Percentiles rank a stretch among this genome's conserved stretches.
Evolutionary conservation across 2,329 filamentous ascomycete species (phyloP).

Genomic region (Stromatinia cepivora): DNA sequence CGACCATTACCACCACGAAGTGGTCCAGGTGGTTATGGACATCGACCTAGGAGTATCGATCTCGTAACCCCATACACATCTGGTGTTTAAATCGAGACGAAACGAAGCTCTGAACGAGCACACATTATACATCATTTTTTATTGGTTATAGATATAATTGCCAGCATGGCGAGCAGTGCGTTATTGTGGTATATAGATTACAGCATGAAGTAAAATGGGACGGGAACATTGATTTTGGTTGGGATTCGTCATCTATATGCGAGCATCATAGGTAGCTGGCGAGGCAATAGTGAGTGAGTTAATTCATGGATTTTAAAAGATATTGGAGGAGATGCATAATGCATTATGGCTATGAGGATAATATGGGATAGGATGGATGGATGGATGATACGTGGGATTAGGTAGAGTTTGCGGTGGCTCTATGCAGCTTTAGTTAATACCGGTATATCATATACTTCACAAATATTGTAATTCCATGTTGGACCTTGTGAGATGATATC

Average conservation of each 20-base stretch:
- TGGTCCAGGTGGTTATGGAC: constrained; percentile 52
- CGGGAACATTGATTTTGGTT: neutral
- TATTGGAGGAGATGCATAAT: constrained; percentile 4
- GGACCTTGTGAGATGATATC: neutral
- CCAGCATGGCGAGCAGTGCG: constrained; percentile 2
- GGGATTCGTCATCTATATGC: neutral
- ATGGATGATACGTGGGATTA: neutral
- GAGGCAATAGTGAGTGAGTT: neutral
- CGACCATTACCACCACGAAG: constrained; percentile 57
- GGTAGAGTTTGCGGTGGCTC: neutral
- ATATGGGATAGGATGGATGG: neutral
- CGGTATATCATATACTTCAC: neutral
- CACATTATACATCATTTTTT: neutral
- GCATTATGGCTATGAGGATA: neutral
- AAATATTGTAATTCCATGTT: too few species aligned
- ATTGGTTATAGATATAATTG: constrained; percentile 2
- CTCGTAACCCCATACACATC: constrained; percentile 54
- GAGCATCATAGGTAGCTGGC: neutral
- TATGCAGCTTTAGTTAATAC: neutral
- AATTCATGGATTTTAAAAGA: neutral
- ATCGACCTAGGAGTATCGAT: constrained; percentile 61
- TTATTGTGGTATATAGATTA: neutral
- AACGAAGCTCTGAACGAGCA: neutral
- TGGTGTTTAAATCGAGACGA: neutral
- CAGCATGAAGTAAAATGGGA: constrained; percentile 1